Evolutionary conservation across 805 yeast genomes (phyloP), one percentile per base, ranked within the genome.

Genomic region (Lipomyces mesembrius): DNA sequence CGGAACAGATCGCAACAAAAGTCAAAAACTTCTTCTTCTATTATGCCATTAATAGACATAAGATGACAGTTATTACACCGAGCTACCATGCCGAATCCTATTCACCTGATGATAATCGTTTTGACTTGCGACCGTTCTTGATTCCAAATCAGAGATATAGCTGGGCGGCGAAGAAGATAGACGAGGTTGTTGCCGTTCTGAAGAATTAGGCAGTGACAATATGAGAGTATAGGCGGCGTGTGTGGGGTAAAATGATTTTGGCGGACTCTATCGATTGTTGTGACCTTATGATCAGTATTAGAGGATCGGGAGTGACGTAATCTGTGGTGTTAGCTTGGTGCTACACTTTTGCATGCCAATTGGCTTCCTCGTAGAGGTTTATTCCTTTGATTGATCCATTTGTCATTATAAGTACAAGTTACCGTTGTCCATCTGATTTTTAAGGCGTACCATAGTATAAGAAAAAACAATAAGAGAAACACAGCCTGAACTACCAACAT

Each of bases 81-180:
- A 85, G 96, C 49, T 95, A 95, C 75, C 99, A 95, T 74, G 99
- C 99, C 0, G 99, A 95, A 77, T 96, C 91, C 75, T 95, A 95
- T 76, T 93, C 98, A 2, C 98, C 99, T 0, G 99, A 95, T 78
- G 99, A 95, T 78, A 95, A 95, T 77, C 84, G 99, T 74, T 95
- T 90, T 78, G 99, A 95, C 77, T 81, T 96, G 75, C 84, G 99
- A 72, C 99, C 99, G n/a, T 92, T 95, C 78, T 82, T 96, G 76
- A 91, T 95, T 65, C 71, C 71, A 3, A 87, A 91, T 73, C 98
- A 98, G 35, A 81, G 91, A 69, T 95, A 92, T 78, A 84, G 92
- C 0, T 91, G 94, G 89, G 97, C 98, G 1, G 86, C 92, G 72
- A 88, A 86, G 77, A 92, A 91, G 79, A 95, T 95, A 61, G 98